Percentiles rank a stretch among this genome's conserved stretches.
These are phyloP conservation scores for Fusarium zealandicum DNA, from an alignment of 2,329 filamentous ascomycete species.

Conservation along the genomic window DNA sequence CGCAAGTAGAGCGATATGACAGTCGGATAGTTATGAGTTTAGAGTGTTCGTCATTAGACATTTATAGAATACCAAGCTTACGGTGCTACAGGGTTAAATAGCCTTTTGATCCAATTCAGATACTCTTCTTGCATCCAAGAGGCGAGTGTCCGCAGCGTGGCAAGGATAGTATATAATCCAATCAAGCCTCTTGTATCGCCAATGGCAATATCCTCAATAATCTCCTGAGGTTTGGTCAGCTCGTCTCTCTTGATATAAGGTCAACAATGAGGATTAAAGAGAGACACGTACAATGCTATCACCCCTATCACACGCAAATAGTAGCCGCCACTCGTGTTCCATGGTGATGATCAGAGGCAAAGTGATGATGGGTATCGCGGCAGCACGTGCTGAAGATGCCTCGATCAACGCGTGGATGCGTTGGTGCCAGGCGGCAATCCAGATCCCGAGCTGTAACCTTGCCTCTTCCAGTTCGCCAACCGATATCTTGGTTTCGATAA, in stretches of 20 bases:
- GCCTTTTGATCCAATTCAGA: no score
- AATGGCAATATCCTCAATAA: conserved; percentile 4
- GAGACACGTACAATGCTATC: conserved; percentile 8
- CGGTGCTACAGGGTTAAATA: no score
- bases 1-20: no score
- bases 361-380: background rate
- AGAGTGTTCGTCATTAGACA: no score
- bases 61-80: no score
- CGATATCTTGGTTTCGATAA: conserved; percentile 4
- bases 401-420: background rate
- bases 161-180: conserved; percentile 3
- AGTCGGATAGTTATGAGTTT: no score
- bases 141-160: conserved; percentile 4
- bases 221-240: background rate
- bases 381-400: background rate
- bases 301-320: conserved; percentile 10
- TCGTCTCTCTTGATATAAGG: background rate
- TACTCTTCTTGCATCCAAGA: background rate
- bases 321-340: conserved; percentile 11
- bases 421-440: conserved; percentile 8
- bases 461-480: conserved; percentile 3
- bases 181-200: conserved; percentile 12
- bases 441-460: conserved; percentile 7
- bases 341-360: conserved; percentile 8
- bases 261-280: background rate